Evolutionary conservation across 495 filamentous ascomycete genomes (phyloP).

Genomic region (Pyrenula massariospora): DNA sequence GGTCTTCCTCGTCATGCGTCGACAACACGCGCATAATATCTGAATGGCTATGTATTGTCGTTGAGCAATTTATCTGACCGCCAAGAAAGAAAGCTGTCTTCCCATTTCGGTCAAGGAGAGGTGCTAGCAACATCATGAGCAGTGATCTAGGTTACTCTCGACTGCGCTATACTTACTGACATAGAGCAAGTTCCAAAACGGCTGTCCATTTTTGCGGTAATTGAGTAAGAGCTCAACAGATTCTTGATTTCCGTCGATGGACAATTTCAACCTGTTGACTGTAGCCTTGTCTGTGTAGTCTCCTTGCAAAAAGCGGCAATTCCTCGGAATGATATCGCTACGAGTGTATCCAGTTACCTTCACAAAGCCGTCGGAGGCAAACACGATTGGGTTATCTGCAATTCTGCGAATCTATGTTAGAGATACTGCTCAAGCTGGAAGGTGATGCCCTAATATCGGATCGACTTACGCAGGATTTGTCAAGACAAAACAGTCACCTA

Average conservation of each 20-base stretch:
- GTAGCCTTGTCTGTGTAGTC: constrained; percentile 28
- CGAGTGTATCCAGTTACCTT: constrained; percentile 33
- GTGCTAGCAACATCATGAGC: constrained; percentile 16
- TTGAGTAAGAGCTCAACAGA: constrained; percentile 40
- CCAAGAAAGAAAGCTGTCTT: constrained; percentile 36
- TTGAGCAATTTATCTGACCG: constrained; percentile 44
- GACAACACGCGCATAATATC: constrained; percentile 38
- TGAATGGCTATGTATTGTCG: constrained; percentile 31
- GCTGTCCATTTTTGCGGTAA: constrained; percentile 36
- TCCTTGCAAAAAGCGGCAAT: constrained; percentile 40
- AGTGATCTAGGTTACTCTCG: background rate
- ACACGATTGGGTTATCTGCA: constrained; percentile 39
- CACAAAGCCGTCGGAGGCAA: constrained; percentile 38
- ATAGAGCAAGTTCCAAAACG: constrained; percentile 45
- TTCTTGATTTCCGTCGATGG: constrained; percentile 28
- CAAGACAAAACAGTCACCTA: constrained; percentile 32
- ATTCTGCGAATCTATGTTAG: too few relatives aligned
- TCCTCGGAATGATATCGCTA: constrained; percentile 32
- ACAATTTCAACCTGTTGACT: constrained; percentile 23
- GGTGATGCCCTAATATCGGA: too few relatives aligned
- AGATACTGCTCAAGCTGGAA: too few relatives aligned
- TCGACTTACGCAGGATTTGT: constrained; percentile 22
- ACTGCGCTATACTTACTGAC: constrained; percentile 12
- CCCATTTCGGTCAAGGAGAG: constrained; percentile 30
- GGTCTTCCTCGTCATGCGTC: constrained; percentile 13